Evolutionary conservation across 2,329 filamentous ascomycete genomes (phyloP), one percentile per base, ranked within the genome.

Genomic region (Cladosporium sp.): DNA sequence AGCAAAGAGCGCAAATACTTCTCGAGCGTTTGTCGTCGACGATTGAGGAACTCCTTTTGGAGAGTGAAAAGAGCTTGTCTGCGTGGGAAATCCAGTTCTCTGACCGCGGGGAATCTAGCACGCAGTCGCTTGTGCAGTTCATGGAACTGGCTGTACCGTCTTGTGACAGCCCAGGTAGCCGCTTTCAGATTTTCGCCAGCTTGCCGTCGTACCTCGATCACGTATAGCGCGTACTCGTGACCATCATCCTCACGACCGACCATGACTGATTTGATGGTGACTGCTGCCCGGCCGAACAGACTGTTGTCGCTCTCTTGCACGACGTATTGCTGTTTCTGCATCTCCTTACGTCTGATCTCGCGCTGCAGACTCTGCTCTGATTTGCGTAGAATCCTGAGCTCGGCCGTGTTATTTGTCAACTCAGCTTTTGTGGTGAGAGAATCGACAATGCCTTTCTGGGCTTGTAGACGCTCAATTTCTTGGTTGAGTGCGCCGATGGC

Each of bases 271-370:
- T 95, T 95, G 76, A 99, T 97, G 72, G 87, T 90, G 72, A 98
- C 88, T 0, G 88, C 92, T 2, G 95, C 94, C 21, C 94, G 91
- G 2, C 95, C 95, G 74, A 96, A 98, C 28, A 99, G 83, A 77
- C 93, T 97, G 78, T 97, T 99, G 77, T 99, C 96, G 75, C 93
- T 97, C 79, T 99, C 95, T 78, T 99, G 95, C 8, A 98, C 88
- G 55, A 96, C 92, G 73, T 99, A 99, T 76, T 99, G 96, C 78
- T 97, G 95, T 62, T 93, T 87, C 77, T 99, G 95, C 74, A 99
- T 86, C 78, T 98, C 94, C 76, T 98, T 99, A 38, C 93, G 88
- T 65, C 92, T 87, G 64, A 98, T 93, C 78, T 99, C 95, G 70
- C 95, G 86, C 74, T 96, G 91, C 66, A 99, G 81, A 78, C 95